Conservation (phyloP, 2,329 filamentous ascomycete species). For the Calonectria hongkongensis region DNA sequence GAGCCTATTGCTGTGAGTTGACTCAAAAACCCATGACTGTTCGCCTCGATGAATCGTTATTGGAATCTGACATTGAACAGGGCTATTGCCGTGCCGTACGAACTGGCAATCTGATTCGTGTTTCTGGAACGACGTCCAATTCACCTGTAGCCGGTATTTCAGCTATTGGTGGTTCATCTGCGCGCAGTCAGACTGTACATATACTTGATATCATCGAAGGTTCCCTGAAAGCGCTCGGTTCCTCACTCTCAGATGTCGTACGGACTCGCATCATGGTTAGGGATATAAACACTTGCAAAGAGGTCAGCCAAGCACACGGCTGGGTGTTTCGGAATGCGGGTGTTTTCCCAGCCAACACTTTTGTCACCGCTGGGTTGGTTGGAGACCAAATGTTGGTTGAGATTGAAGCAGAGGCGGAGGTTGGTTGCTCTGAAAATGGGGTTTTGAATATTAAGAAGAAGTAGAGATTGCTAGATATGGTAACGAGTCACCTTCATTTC, state of each 20-base stretch:
- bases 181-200: constrained; percentile 17
- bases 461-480: too few species aligned
- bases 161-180: not conserved
- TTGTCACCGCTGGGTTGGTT: constrained; percentile 10
- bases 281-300: not conserved
- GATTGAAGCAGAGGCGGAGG: constrained; percentile 19
- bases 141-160: not conserved
- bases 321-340: constrained; percentile 22
- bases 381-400: constrained; percentile 18
- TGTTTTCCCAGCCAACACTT: constrained; percentile 20
- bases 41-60: not conserved
- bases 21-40: not conserved
- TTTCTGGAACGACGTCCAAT: constrained; percentile 25
- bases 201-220: constrained; percentile 13
- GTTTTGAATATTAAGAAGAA: not conserved
- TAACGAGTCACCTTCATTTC: too few species aligned
- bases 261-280: constrained; percentile 21
- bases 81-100: constrained; percentile 25
- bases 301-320: constrained; percentile 14
- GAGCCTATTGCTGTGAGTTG: constrained; percentile 1
- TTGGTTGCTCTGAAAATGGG: not conserved
- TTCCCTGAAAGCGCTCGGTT: constrained; percentile 5
- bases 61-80: not conserved
- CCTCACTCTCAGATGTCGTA: constrained; percentile 14
- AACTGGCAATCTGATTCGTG: constrained; percentile 12